Conservation (phyloP, 768 basidiomycete species). For the Lactarius evosmus region DNA sequence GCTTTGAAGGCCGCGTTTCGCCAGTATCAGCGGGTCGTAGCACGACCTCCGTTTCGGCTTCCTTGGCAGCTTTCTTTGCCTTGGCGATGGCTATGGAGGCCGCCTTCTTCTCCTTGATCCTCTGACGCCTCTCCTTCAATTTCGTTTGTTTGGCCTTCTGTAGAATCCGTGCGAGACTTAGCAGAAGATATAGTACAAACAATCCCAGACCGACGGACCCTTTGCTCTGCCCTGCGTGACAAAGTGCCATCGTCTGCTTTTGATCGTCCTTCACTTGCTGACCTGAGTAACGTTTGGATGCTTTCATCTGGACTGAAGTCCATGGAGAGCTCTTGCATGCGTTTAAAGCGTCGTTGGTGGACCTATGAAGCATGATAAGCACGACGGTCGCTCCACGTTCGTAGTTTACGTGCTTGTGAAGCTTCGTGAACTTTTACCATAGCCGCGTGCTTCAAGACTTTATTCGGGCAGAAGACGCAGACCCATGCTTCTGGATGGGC, state of each 20-base stretch:
- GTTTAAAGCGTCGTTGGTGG: constrained; percentile 58
- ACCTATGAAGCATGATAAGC: constrained; percentile 41
- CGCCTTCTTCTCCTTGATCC: constrained; percentile 44
- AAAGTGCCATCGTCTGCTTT: constrained; percentile 17
- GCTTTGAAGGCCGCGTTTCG: background rate
- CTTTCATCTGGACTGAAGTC: constrained; percentile 43
- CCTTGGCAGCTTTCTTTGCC: constrained; percentile 23
- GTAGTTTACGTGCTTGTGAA: constrained; percentile 55
- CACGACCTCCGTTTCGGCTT: background rate
- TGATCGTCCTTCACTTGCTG: constrained; percentile 8
- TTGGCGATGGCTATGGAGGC: constrained; percentile 37
- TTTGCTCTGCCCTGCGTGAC: constrained; percentile 63
- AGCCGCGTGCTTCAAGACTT: constrained; percentile 56
- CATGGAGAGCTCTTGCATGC: constrained; percentile 44
- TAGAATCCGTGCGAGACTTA: constrained; percentile 4
- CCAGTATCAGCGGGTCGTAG: background rate
- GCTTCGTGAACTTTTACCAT: constrained; percentile 57
- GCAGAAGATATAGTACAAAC: background rate
- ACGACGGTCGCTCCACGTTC: constrained; percentile 8
- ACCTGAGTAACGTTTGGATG: constrained; percentile 42
- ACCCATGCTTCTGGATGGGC: constrained; percentile 52
- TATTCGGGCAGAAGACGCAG: constrained; percentile 71
- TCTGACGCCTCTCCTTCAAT: constrained; percentile 48
- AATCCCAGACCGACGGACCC: constrained; percentile 41
- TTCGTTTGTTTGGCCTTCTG: constrained; percentile 48